A percentile compares a stretch with the other conserved stretches of the same genome.
Evolutionary conservation across 129 eudicot genomes (phyloP).

Genomic region (Solidago caesia): DNA sequence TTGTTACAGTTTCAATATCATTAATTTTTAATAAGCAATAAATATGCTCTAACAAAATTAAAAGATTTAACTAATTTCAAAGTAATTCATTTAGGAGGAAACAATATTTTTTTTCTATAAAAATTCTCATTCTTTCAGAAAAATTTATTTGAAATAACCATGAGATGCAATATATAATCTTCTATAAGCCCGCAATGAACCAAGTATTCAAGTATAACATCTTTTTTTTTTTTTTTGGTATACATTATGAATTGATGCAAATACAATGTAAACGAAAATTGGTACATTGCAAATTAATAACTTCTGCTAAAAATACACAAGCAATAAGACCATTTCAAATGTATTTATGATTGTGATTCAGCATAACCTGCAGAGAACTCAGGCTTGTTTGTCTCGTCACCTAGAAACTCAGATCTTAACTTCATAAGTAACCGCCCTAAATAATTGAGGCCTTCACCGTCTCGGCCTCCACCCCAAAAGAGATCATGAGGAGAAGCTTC

Average conservation of each 20-base stretch:
- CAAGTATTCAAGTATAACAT: conserved; percentile 12
- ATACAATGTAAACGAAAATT: not conserved
- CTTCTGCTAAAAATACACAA: conserved; percentile 22
- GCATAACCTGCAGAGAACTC: conserved; percentile 23
- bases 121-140: too few species aligned
- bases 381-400: conserved; percentile 38
- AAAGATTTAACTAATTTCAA: too few species aligned
- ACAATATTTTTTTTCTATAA: too few species aligned
- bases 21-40: too few species aligned
- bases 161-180: too few species aligned
- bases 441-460: conserved; percentile 96
- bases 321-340: conserved; percentile 3
- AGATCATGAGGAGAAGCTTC: conserved; percentile 99
- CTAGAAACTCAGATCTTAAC: conserved; percentile 82
- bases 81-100: too few species aligned
- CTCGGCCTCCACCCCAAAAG: conserved; percentile 99
- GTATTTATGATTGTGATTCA: conserved; percentile 15
- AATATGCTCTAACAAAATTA: too few species aligned
- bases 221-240: not conserved
- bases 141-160: too few species aligned
- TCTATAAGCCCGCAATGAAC: too few species aligned
- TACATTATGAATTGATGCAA: conserved; percentile 8
- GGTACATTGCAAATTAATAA: not conserved
- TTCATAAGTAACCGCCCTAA: conserved; percentile 89
- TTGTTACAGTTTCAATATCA: too few species aligned